Evolutionary conservation across 1,284 basidiomycete genomes (phyloP).

Genomic region (Cutaneotrichosporon sp.): DNA sequence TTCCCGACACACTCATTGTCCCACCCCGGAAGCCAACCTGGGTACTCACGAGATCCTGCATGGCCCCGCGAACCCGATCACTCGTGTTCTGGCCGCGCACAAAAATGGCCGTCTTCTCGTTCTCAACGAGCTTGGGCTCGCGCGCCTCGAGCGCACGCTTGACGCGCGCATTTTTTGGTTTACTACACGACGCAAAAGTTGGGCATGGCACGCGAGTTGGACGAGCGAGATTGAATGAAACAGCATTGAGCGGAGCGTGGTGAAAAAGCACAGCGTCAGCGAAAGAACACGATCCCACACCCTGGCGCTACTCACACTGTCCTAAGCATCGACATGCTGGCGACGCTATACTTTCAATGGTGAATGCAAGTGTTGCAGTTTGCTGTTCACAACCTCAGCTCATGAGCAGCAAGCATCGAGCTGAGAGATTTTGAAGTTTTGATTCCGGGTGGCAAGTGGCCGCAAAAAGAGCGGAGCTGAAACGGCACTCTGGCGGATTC

Average conservation of each 20-base stretch:
- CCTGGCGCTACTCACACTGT: constrained; percentile 37
- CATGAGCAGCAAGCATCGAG: too few species aligned
- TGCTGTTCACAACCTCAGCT: neutral
- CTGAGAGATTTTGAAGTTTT: constrained; percentile 9
- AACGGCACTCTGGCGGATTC: neutral
- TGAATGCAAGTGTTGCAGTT: neutral
- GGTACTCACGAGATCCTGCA: constrained; percentile 76
- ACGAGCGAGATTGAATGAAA: too few species aligned
- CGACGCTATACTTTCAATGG: constrained; percentile 1
- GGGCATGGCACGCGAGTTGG: neutral
- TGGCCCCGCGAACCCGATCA: constrained; percentile 68
- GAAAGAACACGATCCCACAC: neutral
- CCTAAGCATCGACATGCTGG: constrained; percentile 45
- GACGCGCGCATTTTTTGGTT: constrained; percentile 95
- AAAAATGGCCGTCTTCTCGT: constrained; percentile 75
- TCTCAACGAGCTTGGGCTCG: constrained; percentile 84
- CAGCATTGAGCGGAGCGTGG: neutral
- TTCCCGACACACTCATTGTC: too few species aligned
- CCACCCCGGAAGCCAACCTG: too few species aligned
- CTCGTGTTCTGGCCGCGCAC: constrained; percentile 83
- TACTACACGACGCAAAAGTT: constrained; percentile 54
- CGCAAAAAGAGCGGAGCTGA: neutral
- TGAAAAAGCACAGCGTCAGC: neutral
- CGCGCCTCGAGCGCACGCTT: constrained; percentile 86
- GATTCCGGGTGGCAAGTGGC: constrained; percentile 10